Conservation (phyloP, 1,284 basidiomycete genomes). For the Anthracocystis setariae region DNA sequence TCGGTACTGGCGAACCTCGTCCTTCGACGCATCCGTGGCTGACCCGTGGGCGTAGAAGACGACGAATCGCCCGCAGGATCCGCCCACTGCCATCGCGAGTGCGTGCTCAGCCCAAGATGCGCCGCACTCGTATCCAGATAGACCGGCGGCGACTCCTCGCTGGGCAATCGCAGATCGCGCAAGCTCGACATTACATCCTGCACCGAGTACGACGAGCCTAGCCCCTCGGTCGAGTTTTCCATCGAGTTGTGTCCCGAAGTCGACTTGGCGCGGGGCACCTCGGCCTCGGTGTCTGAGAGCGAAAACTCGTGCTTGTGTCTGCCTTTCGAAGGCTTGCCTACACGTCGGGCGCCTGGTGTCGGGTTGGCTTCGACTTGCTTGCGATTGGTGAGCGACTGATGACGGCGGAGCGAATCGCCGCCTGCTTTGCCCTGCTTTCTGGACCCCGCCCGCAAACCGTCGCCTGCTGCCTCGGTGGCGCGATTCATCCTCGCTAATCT, state of each 20-base stretch:
- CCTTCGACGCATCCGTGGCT: constrained; percentile 10
- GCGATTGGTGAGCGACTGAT: constrained; percentile 26
- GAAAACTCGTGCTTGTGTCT: constrained; percentile 48
- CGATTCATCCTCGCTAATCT: constrained; percentile 42
- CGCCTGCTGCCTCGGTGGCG: constrained; percentile 13
- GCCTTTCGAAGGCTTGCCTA: neutral
- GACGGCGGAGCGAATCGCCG: constrained; percentile 23
- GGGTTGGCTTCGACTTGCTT: constrained; percentile 11
- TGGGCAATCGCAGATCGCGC: constrained; percentile 27
- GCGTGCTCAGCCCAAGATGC: constrained; percentile 29
- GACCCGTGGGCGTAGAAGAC: constrained; percentile 20
- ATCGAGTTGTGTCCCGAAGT: constrained; percentile 31
- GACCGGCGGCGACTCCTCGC: constrained; percentile 27
- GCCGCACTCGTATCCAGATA: constrained; percentile 23
- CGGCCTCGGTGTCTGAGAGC: constrained; percentile 53
- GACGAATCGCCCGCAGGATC: constrained; percentile 19
- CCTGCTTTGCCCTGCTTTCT: constrained; percentile 14
- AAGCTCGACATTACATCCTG: constrained; percentile 26
- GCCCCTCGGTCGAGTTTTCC: constrained; percentile 19
- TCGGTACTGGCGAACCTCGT: constrained; percentile 42
- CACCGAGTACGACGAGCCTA: constrained; percentile 15
- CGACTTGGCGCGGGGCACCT: constrained; percentile 36
- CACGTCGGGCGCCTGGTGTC: neutral
- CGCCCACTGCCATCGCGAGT: constrained; percentile 43
- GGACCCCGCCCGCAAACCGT: constrained; percentile 6